These are phyloP conservation scores for Hevea brasiliensis DNA, from an alignment of 345 rosid species.

Conservation along the genomic window DNA sequence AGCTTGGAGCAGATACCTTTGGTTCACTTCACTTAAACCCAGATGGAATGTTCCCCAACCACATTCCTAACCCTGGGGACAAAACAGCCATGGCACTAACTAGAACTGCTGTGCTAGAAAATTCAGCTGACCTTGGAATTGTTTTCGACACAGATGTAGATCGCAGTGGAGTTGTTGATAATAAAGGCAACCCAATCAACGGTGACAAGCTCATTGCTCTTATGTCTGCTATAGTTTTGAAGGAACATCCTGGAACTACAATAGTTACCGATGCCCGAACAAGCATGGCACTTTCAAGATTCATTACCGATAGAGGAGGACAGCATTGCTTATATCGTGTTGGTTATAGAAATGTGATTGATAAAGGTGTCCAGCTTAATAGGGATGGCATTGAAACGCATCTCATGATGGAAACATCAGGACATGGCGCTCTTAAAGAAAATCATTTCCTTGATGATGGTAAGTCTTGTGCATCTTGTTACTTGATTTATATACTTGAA, in stretches of 20 bases:
- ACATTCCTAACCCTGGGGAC: constrained; percentile 92
- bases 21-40: constrained; percentile 85
- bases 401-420: constrained; percentile 97
- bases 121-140: constrained; percentile 85
- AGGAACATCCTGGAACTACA: constrained; percentile 79
- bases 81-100: constrained; percentile 85
- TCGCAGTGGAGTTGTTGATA: constrained; percentile 87
- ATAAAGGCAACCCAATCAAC: constrained; percentile 72
- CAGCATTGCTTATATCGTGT: constrained; percentile 84
- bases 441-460: constrained; percentile 92
- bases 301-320: constrained; percentile 75
- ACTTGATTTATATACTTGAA: not conserved
- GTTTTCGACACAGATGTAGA: constrained; percentile 96
- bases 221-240: constrained; percentile 76
- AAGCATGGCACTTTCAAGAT: constrained; percentile 67
- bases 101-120: constrained; percentile 62
- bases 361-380: constrained; percentile 80
- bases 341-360: constrained; percentile 88
- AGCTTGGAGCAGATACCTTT: constrained; percentile 85
- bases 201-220: constrained; percentile 91
- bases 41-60: constrained; percentile 92
- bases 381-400: constrained; percentile 74
- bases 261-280: constrained; percentile 92
- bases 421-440: constrained; percentile 93
- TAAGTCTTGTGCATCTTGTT: constrained; percentile 8